These are phyloP conservation scores for Brassica juncea DNA, from an alignment of 345 rosid genomes.

Conservation along the genomic window DNA sequence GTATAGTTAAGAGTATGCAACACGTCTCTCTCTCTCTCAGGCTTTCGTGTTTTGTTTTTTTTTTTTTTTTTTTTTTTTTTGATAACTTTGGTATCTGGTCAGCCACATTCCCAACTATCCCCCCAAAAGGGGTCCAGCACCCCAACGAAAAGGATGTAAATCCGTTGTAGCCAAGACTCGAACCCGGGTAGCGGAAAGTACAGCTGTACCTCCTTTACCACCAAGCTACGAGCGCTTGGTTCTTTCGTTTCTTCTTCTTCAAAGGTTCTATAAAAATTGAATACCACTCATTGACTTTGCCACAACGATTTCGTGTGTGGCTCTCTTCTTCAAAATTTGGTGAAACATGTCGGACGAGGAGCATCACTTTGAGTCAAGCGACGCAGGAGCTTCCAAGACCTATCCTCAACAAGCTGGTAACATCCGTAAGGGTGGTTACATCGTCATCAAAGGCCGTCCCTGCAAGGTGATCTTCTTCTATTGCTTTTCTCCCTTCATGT, in stretches of 20 bases:
- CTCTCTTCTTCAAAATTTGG: background rate
- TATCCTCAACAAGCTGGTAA: conserved; percentile 46
- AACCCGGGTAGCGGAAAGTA: no score
- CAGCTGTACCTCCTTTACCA: no score
- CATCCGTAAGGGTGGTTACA: conserved; percentile 48
- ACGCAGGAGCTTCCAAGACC: conserved; percentile 48
- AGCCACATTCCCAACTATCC: no score
- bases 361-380: conserved; percentile 47
- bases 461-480: conserved; percentile 37
- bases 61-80: no score
- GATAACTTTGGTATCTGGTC: no score
- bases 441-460: conserved; percentile 48
- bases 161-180: no score
- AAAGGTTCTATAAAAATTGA: conserved; percentile 17
- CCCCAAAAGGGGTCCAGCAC: no score
- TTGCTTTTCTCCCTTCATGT: background rate
- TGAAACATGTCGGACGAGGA: conserved; percentile 47
- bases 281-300: background rate
- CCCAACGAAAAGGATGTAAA: no score
- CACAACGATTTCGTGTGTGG: background rate
- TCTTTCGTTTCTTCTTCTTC: background rate
- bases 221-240: no score
- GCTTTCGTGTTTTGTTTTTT: no score
- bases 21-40: conserved; percentile 2
- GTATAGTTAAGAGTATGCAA: background rate